Evolutionary conservation across 2,329 filamentous ascomycete genomes (phyloP).

Genomic region (Fragosphaeria purpurea): DNA sequence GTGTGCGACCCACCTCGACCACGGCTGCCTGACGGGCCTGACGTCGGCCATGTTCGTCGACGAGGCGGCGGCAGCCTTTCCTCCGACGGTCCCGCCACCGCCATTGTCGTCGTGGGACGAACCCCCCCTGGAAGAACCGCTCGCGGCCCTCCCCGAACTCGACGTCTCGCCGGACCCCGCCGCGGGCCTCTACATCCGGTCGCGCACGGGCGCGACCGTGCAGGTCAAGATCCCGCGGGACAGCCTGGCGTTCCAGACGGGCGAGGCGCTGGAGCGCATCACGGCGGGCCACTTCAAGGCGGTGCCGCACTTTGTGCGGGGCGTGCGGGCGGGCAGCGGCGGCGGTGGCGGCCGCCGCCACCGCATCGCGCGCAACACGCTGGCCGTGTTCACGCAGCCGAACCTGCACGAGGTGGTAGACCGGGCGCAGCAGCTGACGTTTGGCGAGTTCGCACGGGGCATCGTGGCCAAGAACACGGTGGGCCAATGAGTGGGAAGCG

Average conservation of each 20-base stretch:
- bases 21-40: constrained; percentile 86
- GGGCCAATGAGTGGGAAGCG: constrained; percentile 1
- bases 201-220: constrained; percentile 68
- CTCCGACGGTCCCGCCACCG: constrained; percentile 14
- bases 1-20: constrained; percentile 86
- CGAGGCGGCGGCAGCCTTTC: constrained; percentile 38
- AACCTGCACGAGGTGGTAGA: constrained; percentile 77
- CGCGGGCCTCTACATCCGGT: constrained; percentile 89
- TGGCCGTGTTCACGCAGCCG: constrained; percentile 95
- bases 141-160: constrained; percentile 57
- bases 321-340: constrained; percentile 42
- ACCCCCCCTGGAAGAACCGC: constrained; percentile 16
- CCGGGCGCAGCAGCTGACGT: constrained; percentile 53
- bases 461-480: constrained; percentile 52
- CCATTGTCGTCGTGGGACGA: too few species aligned
- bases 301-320: constrained; percentile 90
- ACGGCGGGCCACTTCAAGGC: constrained; percentile 86
- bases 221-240: constrained; percentile 88
- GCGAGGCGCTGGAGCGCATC: constrained; percentile 82
- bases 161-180: constrained; percentile 66
- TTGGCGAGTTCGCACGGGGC: constrained; percentile 63
- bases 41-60: constrained; percentile 96
- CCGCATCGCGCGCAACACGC: constrained; percentile 67
- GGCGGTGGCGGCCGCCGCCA: constrained; percentile 14
- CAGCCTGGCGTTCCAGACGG: constrained; percentile 92